Evolutionary conservation across 2,329 filamentous ascomycete genomes (phyloP).

Genomic region (Ophiobolus disseminans): DNA sequence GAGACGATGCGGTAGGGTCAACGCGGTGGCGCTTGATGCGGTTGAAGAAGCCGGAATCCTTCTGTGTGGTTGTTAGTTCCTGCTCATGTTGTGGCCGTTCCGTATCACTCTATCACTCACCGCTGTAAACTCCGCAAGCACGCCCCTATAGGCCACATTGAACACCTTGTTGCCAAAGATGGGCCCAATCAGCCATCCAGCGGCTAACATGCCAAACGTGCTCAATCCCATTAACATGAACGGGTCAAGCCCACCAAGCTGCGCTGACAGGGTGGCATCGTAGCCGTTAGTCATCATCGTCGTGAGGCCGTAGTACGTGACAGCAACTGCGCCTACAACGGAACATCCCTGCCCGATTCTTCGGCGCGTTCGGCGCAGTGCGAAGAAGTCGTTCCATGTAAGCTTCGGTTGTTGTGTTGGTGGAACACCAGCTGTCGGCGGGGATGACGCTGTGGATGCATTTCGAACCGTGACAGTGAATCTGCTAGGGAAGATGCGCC

Average conservation of each 20-base stretch:
- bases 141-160: slow-evolving; percentile 74
- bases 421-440: slow-evolving; percentile 21
- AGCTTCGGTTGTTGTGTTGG: slow-evolving; percentile 39
- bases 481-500: slow-evolving; percentile 10
- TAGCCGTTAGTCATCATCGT: slow-evolving; percentile 74
- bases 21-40: slow-evolving; percentile 91
- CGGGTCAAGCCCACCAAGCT: slow-evolving; percentile 86
- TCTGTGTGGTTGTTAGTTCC: slow-evolving; percentile 56
- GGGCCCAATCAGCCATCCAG: slow-evolving; percentile 88
- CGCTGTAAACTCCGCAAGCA: slow-evolving; percentile 73
- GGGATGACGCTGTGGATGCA: slow-evolving; percentile 32
- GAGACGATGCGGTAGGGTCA: slow-evolving; percentile 86
- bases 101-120: slow-evolving; percentile 54
- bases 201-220: slow-evolving; percentile 76
- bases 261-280: slow-evolving; percentile 68
- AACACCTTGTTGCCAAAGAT: slow-evolving; percentile 82
- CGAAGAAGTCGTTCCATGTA: slow-evolving; percentile 90
- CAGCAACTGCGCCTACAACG: slow-evolving; percentile 67
- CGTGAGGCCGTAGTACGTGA: slow-evolving; percentile 68
- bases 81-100: neutral
- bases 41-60: slow-evolving; percentile 93
- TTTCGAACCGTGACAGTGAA: slow-evolving; percentile 21
- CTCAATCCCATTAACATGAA: slow-evolving; percentile 84
- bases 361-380: slow-evolving; percentile 83
- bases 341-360: slow-evolving; percentile 83